Conservation (phyloP, 257 asterid genomes). For the Forsythia suspensa region DNA sequence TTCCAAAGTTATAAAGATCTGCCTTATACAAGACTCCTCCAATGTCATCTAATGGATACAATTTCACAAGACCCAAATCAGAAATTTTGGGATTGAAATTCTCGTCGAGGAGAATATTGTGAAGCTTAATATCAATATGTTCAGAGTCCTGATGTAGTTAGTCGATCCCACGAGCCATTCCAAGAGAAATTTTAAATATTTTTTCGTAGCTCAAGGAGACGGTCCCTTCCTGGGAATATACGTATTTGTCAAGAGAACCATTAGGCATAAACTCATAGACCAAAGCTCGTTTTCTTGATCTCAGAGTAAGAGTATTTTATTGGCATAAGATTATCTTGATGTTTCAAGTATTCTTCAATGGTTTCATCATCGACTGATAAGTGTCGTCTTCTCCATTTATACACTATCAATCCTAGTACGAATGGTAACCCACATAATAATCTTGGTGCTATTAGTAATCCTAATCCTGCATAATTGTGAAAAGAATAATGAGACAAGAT, state of each 20-base stretch:
- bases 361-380: slow-evolving; percentile 31
- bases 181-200: slow-evolving; percentile 43
- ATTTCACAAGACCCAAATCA: slow-evolving; percentile 33
- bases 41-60: slow-evolving; percentile 29
- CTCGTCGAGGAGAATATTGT: slow-evolving; percentile 46
- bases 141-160: slow-evolving; percentile 38
- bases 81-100: slow-evolving; percentile 44
- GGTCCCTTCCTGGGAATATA: slow-evolving; percentile 14
- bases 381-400: slow-evolving; percentile 30
- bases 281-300: slow-evolving; percentile 44
- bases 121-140: slow-evolving; percentile 50
- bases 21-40: slow-evolving; percentile 47
- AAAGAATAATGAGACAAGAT: slow-evolving; percentile 6
- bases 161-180: slow-evolving; percentile 48
- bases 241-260: slow-evolving; percentile 47
- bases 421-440: slow-evolving; percentile 36
- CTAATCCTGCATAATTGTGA: slow-evolving; percentile 37
- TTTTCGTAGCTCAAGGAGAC: slow-evolving; percentile 28
- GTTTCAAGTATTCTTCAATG: slow-evolving; percentile 41
- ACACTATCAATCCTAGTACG: slow-evolving; percentile 31
- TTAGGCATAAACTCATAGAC: slow-evolving; percentile 42
- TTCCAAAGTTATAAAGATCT: slow-evolving; percentile 64
- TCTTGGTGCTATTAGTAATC: slow-evolving; percentile 36
- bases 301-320: slow-evolving; percentile 46
- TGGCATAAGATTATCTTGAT: slow-evolving; percentile 36